These are phyloP conservation scores for Tremella yokohamensis DNA, from an alignment of 768 basidiomycete genomes.

Conservation along the genomic window DNA sequence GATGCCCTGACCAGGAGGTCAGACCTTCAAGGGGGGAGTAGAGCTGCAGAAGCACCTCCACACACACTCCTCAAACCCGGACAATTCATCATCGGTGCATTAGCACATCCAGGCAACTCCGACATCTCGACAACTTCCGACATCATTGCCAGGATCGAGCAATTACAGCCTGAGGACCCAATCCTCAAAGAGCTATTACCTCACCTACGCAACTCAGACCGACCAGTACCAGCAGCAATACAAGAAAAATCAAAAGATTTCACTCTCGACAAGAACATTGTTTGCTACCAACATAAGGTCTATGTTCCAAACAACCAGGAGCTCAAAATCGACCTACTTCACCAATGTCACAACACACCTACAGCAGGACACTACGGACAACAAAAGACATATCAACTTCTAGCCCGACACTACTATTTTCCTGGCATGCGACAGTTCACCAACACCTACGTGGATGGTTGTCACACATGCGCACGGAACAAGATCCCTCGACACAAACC, in stretches of 20 bases:
- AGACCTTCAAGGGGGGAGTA: slow-evolving; percentile 15
- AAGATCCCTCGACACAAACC: slow-evolving; percentile 52
- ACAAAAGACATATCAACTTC: slow-evolving; percentile 34
- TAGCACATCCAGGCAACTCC: background rate
- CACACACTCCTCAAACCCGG: slow-evolving; percentile 1
- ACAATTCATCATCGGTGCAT: background rate
- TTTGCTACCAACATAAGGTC: slow-evolving; percentile 1
- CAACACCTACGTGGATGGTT: slow-evolving; percentile 49
- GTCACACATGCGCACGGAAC: slow-evolving; percentile 50
- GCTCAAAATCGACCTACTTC: slow-evolving; percentile 7
- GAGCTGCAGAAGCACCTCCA: slow-evolving; percentile 10
- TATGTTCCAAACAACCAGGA: slow-evolving; percentile 7
- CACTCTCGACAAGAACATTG: slow-evolving; percentile 2
- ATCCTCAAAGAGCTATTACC: slow-evolving; percentile 4
- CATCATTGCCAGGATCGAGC: slow-evolving; percentile 3
- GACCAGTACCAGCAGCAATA: background rate
- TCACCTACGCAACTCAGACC: background rate
- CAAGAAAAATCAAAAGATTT: background rate
- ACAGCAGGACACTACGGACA: slow-evolving; percentile 45
- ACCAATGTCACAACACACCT: slow-evolving; percentile 30
- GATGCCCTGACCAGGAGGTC: slow-evolving; percentile 16
- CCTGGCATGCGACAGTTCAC: slow-evolving; percentile 36
- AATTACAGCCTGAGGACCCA: slow-evolving; percentile 8
- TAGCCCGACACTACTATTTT: slow-evolving; percentile 45
- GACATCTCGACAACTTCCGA: background rate